Evolutionary conservation across 495 filamentous ascomycete species (phyloP).

Genomic region (Ramalina peruviana): DNA sequence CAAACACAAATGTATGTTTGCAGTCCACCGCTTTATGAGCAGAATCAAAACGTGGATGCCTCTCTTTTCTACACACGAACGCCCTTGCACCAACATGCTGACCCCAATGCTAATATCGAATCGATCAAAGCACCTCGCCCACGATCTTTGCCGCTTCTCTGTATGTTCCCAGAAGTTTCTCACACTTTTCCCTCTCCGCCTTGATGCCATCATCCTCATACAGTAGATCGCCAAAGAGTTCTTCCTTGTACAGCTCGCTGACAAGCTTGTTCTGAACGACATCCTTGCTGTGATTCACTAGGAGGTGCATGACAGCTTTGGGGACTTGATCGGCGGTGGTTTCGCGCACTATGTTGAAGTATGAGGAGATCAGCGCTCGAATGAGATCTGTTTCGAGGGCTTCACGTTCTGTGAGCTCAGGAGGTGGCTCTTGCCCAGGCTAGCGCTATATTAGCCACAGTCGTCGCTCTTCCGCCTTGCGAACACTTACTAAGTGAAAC

Average conservation of each 20-base stretch:
- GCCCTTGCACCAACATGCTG: not conserved
- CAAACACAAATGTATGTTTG: not conserved
- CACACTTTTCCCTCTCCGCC: conserved; percentile 94
- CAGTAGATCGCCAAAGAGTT: conserved; percentile 81
- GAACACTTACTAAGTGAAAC: conserved; percentile 42
- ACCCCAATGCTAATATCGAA: conserved; percentile 16
- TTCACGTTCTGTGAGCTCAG: conserved; percentile 86
- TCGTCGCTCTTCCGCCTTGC: conserved; percentile 22
- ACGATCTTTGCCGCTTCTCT: conserved; percentile 95
- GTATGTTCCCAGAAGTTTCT: conserved; percentile 85
- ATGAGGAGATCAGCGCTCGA: conserved; percentile 86
- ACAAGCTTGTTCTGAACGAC: conserved; percentile 94
- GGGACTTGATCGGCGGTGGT: conserved; percentile 96
- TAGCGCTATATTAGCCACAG: not conserved
- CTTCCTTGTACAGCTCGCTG: conserved; percentile 87
- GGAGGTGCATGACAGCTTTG: conserved; percentile 96
- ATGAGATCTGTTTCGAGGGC: conserved; percentile 96
- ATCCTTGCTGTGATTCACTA: conserved; percentile 96
- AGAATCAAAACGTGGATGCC: not conserved
- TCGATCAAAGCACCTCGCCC: conserved; percentile 73
- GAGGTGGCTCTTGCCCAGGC: conserved; percentile 18
- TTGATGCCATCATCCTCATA: conserved; percentile 97
- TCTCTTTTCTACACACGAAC: not conserved
- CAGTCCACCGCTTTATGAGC: not conserved
- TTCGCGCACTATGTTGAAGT: conserved; percentile 97